Evolutionary conservation across 2,329 filamentous ascomycete species (phyloP), one percentile per base, ranked within the genome.

Genomic region (Cladosporium halotolerans): DNA sequence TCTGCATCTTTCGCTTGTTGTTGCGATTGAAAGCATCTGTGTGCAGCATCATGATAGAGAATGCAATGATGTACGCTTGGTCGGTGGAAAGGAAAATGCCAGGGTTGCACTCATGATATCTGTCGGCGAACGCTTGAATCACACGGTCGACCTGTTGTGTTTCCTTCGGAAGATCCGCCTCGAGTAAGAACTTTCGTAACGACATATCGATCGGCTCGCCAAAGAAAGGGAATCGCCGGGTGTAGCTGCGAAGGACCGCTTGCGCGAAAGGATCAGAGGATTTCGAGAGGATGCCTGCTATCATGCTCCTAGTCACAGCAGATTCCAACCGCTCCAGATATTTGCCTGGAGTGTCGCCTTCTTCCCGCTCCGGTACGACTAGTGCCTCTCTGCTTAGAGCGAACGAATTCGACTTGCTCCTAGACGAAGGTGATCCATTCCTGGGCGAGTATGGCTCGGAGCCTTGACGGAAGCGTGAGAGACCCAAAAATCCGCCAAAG

Each of bases 1-100:
- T 95, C 66, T 95, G 90, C 93, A 99, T 99, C 72, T 99, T 99
- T 70, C 93, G 82, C 73, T 97, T 97, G 74, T 97, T 97, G 75
- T 97, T 99, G 72, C 95, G 96, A 77, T 99, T 99, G 81, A 97
- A 97, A n/a, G 95, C 89, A 67, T 99, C 93, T 0, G 93, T 97
- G 64, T 99, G 93, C 33, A 99, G 77, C 61, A 99, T 96, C 55
- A 99, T 81, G 53, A 99, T 83, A 2, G 92, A 97, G 67, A 99
- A 99, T 13, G 92, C 90, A 59, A 97, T 92, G 64, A 97, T 96
- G 69, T 97, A 96, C n/a, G 93, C 91, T 72, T 96, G 89, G 65
- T 97, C 93, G 47, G 90, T 83, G 33, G 85, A 85, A 19, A 86
- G 81, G 71, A 95, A 99, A 56, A 99, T 95, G 38, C 93, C 92